phyloP scores from a whole-genome alignment of 1,284 basidiomycete genomes.

The Peniophora sp. region DNA sequence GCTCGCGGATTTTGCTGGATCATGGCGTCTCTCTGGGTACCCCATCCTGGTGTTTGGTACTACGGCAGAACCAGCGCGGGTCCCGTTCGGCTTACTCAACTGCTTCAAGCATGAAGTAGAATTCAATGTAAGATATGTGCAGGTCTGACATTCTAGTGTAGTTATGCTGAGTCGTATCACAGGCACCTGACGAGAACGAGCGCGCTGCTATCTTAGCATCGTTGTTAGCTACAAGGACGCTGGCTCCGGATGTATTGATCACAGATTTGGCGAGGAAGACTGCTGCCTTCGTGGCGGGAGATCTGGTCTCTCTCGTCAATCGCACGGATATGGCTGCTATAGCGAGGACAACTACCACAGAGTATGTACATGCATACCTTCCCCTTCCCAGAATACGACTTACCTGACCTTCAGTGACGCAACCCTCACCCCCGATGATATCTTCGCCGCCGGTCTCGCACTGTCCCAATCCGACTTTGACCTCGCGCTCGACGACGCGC shows the following conservation, averaged over 20 bases:
- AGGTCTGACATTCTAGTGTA: neutral
- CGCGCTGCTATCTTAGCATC: constrained; percentile 57
- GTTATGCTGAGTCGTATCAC: constrained; percentile 1
- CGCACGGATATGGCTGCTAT: constrained; percentile 56
- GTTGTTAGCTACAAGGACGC: constrained; percentile 32
- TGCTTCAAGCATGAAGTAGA: constrained; percentile 86
- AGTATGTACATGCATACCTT: constrained; percentile 32
- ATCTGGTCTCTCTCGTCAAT: constrained; percentile 68
- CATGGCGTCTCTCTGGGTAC: constrained; percentile 52
- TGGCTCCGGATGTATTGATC: constrained; percentile 79
- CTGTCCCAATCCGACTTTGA: constrained; percentile 70
- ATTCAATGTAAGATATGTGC: constrained; percentile 60
- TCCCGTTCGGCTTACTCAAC: constrained; percentile 61
- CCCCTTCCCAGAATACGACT: neutral
- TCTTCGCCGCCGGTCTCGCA: constrained; percentile 43
- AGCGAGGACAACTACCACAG: constrained; percentile 16
- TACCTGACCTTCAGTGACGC: constrained; percentile 6
- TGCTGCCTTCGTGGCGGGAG: constrained; percentile 84
- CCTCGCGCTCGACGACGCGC: constrained; percentile 66
- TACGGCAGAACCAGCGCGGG: constrained; percentile 58
- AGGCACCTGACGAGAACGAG: constrained; percentile 80
- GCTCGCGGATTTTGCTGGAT: constrained; percentile 44
- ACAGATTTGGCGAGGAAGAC: constrained; percentile 77
- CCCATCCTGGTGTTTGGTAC: constrained; percentile 76
- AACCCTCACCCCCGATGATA: constrained; percentile 13